Evolutionary conservation across 75 land plant species (phyloP), one percentile per base, ranked within the genome.

Genomic region (Adiantum capillusveneris): DNA sequence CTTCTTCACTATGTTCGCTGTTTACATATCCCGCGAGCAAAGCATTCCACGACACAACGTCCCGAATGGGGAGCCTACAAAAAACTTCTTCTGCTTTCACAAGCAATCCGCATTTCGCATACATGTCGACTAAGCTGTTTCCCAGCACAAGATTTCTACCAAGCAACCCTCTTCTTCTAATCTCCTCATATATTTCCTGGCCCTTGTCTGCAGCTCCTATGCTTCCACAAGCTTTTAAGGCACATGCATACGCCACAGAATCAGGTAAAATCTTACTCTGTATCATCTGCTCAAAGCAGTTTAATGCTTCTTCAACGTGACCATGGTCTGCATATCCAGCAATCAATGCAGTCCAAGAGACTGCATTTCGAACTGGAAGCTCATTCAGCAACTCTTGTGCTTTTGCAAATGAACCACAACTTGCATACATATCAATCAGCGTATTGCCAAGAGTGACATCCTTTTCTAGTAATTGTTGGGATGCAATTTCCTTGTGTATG

Each of bases 331-430:
- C 75, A 60, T 56, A 63, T 11, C 65, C 74, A 21, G 58, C 24
- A 25, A 79, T 79, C 26, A 79, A 63, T n/a, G 58, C 63, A 26
- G 46, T 79, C 81, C 74, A 79, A 0, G 74, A 75, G 42, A 79
- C 67, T 0, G 66, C 52, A 58, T 75, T 50, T 46, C 57, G 72
- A 19, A 57, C 29, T 31, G 11, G 20, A 41, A 75, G 58, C 3
- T 29, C 18, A 25, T 58, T 17, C 31, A 79, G 75, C 0, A 78
- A 24, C 12, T 36, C 60, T 1, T 39, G 43, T 6, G 68, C 59
- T 28, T 68, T 45, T 6, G 25, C 41, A 26, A 73, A 44, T 12
- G 41, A 25, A 17, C 81, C 81, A 68, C 64, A 68, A 17, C 26
- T 59, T 17, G 55, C 69, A 68, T 80, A 80, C 79, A 72, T 67